Evolutionary conservation across 73 alveolate species (phyloP).

Genomic region (Diophrys sp.): DNA sequence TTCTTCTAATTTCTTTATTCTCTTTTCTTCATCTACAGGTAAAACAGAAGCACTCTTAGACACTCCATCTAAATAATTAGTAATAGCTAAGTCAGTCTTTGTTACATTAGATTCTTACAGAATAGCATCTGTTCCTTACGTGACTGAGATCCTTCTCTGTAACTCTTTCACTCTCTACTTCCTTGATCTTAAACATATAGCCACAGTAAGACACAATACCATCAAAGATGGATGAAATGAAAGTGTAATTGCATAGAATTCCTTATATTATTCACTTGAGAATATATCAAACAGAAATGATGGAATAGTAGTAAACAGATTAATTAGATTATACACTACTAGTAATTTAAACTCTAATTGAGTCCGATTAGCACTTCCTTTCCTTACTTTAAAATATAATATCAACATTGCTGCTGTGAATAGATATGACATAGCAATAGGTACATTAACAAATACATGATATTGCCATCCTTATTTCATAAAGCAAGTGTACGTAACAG

Average conservation of each 20-base stretch:
- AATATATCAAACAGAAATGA: background rate
- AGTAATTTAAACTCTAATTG: background rate
- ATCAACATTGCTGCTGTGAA: background rate
- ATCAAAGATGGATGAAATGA: background rate
- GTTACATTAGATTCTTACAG: no score
- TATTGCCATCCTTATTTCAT: background rate
- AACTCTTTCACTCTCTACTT: background rate
- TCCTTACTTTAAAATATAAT: background rate
- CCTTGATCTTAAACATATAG: background rate
- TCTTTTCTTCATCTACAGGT: background rate
- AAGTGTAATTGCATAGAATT: background rate
- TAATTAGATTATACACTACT: no score
- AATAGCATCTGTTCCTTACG: no score
- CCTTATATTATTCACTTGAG: background rate
- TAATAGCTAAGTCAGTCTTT: background rate
- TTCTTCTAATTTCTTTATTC: background rate
- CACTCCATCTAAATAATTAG: background rate
- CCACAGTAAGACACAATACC: background rate
- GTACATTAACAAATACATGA: background rate
- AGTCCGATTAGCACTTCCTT: background rate
- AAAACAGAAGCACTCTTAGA: background rate
- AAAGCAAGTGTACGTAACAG: background rate
- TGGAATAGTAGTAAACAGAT: background rate
- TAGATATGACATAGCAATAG: background rate
- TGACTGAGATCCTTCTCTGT: background rate